Evolutionary conservation across 768 basidiomycete genomes (phyloP), one percentile per base, ranked within the genome.

Genomic region (Collybiopsis luxurians): DNA sequence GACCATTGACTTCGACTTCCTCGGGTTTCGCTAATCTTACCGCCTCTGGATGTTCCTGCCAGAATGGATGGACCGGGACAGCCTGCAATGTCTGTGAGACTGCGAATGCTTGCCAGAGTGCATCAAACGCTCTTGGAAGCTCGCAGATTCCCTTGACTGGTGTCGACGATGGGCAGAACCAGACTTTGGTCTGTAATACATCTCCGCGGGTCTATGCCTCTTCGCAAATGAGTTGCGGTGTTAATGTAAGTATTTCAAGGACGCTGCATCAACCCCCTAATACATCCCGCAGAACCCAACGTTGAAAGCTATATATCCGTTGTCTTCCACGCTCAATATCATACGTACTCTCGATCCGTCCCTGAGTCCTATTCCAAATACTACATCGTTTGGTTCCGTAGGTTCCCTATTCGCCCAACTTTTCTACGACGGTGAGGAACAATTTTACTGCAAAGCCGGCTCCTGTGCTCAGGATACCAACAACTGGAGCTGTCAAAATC

Each of bases 151-250:
- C 39, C 19, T 30, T 45, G 11, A 59, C 71, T 15, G 58, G 59
- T 21, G 71, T 64, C 30, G 54, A 67, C 59, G 52, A 64, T 53
- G 74, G 75, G 6, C 67, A 77, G 39, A 90, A 94, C 60, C 69
- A 78, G n/a, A 86, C 86, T 2, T 66, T 95, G 60, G 79, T 83
- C 2, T 96, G 94, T 72, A 92, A 85, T 63, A 80, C 80, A 11
- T 62, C 77, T 7, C 79, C 92, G 0, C 75, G 77, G 47, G 89
- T 95, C 9, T 96, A 80, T 63, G 86, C 93, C 1, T 79, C 88
- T 2, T 81, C 91, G 3, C 85, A 94, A 67, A 84, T 95, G 78
- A 90, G 90, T 60, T 98, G 95, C 71, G 73, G 78, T 54, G 93
- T 96, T 12, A 76, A 82, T 56, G 93, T 93, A 71, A 54, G 87